A percentile compares a stretch with the other conserved stretches of the same genome.
These are phyloP conservation scores for Prunus dulcis DNA, from an alignment of 306 rosid genomes.

Conservation along the genomic window DNA sequence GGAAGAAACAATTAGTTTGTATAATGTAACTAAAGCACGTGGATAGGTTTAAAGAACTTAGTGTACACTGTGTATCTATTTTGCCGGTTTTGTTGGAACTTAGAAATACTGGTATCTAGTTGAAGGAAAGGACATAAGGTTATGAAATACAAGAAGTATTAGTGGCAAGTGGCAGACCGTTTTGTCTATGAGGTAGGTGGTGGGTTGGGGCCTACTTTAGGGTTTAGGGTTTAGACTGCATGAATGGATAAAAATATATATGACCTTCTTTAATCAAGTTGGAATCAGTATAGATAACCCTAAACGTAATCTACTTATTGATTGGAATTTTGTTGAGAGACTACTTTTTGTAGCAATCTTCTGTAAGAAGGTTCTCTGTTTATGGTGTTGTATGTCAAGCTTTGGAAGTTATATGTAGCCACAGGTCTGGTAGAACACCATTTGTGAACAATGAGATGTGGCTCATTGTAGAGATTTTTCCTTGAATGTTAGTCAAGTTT, in stretches of 20 bases:
- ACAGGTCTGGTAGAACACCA: not conserved
- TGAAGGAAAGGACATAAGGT: not conserved
- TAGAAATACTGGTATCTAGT: not conserved
- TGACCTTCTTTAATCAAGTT: not conserved
- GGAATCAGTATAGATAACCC: not conserved
- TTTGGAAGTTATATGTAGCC: not conserved
- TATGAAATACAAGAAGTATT: not conserved
- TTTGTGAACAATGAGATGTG: slow-evolving; percentile 1
- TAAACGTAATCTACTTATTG: not conserved
- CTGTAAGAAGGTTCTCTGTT: not conserved
- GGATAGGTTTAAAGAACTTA: not conserved
- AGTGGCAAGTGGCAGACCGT: not conserved
- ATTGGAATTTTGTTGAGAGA: not conserved
- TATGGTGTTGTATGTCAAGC: not conserved
- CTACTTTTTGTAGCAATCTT: not conserved
- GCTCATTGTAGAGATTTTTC: not conserved
- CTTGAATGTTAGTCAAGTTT: not conserved
- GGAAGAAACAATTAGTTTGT: not conserved
- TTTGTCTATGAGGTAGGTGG: not conserved
- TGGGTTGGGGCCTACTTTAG: not conserved
- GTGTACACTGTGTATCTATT: not conserved
- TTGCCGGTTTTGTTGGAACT: not conserved
- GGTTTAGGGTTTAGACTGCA: too few relatives aligned
- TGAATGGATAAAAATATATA: not conserved
- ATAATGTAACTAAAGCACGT: not conserved